Evolutionary conservation across 352 stramenopile species (phyloP).

Genomic region (Lagenidium sp.): DNA sequence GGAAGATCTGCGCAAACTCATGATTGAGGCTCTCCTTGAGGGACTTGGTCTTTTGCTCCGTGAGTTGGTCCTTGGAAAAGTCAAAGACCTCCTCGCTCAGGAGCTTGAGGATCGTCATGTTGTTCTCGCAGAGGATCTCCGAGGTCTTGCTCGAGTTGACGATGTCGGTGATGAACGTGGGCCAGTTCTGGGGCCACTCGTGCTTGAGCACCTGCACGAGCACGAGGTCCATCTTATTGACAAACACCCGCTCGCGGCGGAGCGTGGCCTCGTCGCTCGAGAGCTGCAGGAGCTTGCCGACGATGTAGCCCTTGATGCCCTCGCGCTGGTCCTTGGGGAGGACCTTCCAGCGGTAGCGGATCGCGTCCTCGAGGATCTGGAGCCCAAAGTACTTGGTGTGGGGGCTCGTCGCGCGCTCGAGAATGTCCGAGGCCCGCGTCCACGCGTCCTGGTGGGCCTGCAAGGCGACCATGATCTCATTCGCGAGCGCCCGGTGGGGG

Average conservation of each 20-base stretch:
- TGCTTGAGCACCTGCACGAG: conserved; percentile 99
- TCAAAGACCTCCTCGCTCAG: conserved; percentile 99
- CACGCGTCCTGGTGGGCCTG: conserved; percentile 91
- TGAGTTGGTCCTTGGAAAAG: conserved; percentile 98
- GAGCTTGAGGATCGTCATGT: conserved; percentile 99
- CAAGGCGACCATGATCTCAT: conserved; percentile 92
- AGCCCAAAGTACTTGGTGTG: conserved; percentile 92
- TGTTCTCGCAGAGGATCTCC: conserved; percentile 99
- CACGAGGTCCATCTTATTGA: conserved; percentile 95
- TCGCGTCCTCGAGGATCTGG: conserved; percentile 95
- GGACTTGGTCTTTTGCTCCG: conserved; percentile 96
- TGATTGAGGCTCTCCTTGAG: conserved; percentile 98
- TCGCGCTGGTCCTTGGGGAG: conserved; percentile 95
- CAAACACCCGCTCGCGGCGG: conserved; percentile 89
- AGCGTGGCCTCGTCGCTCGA: conserved; percentile 87
- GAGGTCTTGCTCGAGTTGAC: conserved; percentile 91
- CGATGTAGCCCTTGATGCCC: conserved; percentile 98
- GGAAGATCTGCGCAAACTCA: conserved; percentile 98
- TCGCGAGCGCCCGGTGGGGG: conserved; percentile 87
- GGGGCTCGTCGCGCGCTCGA: conserved; percentile 89
- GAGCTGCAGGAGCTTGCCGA: conserved; percentile 94
- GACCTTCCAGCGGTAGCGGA: conserved; percentile 96
- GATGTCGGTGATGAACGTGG: conserved; percentile 97
- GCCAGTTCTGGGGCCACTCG: conserved; percentile 99
- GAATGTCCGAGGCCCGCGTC: conserved; percentile 92